These are phyloP conservation scores for Jaapia argillacea DNA, from an alignment of 768 basidiomycete genomes.

Conservation along the genomic window DNA sequence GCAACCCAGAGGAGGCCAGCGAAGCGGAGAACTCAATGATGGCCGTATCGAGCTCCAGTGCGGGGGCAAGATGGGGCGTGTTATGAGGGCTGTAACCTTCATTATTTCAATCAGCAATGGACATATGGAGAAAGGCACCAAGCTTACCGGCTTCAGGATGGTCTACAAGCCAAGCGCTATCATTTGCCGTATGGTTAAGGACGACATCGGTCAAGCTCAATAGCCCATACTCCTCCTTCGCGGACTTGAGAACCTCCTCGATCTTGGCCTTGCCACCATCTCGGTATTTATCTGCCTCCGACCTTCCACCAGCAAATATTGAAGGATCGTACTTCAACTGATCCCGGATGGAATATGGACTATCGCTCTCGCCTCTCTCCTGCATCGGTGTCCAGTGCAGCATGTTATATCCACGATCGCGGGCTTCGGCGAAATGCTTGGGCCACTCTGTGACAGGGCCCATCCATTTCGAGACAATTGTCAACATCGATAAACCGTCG, in stretches of 20 bases:
- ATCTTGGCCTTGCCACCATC: conserved; percentile 49
- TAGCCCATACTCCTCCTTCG: conserved; percentile 80
- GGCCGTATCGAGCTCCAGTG: conserved; percentile 83
- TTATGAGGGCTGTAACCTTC: conserved; percentile 85
- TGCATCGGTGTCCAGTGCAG: conserved; percentile 95
- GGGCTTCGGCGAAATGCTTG: conserved; percentile 72
- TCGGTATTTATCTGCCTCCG: conserved; percentile 12
- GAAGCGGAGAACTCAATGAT: conserved; percentile 72
- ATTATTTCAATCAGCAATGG: background rate
- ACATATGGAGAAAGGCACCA: background rate
- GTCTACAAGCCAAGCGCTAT: conserved; percentile 82
- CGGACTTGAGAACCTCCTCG: conserved; percentile 53
- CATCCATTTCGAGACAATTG: conserved; percentile 98
- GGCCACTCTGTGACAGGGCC: conserved; percentile 73
- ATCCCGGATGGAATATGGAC: conserved; percentile 89
- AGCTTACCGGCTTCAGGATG: conserved; percentile 90
- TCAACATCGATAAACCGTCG: conserved; percentile 82
- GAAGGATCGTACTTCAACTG: conserved; percentile 78
- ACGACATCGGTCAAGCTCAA: conserved; percentile 92
- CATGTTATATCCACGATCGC: conserved; percentile 94
- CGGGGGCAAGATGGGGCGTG: conserved; percentile 87
- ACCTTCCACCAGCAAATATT: conserved; percentile 40
- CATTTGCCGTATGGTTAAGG: conserved; percentile 94
- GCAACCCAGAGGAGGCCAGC: conserved; percentile 58
- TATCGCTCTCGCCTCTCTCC: conserved; percentile 79